These are phyloP conservation scores for Vitis hybrid DNA, from an alignment of 177 flowering plant species.

Conservation along the genomic window DNA sequence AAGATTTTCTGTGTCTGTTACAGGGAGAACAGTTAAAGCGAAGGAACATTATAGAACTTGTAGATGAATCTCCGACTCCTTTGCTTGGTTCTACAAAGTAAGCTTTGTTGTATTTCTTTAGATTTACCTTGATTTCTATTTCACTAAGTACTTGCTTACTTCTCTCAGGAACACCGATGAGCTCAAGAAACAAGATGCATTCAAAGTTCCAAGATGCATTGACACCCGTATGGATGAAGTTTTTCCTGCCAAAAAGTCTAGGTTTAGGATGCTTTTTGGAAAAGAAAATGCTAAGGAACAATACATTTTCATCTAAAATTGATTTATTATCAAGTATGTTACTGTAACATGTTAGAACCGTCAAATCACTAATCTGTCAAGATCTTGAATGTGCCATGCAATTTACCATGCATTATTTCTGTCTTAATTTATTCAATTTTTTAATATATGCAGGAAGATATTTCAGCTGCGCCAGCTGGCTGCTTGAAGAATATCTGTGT, in stretches of 20 bases:
- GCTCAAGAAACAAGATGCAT: slow-evolving; percentile 46
- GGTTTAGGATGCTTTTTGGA: slow-evolving; percentile 42
- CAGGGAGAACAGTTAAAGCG: slow-evolving; percentile 75
- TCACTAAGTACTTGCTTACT: slow-evolving; percentile 4
- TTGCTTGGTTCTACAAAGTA: slow-evolving; percentile 37
- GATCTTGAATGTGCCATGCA: not conserved
- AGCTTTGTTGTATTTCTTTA: not conserved
- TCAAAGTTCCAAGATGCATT: slow-evolving; percentile 59
- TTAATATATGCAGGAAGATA: slow-evolving; percentile 32
- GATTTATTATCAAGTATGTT: not conserved
- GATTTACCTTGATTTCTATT: not conserved
- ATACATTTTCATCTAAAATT: not conserved
- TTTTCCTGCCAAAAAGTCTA: slow-evolving; percentile 72
- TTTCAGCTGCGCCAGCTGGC: slow-evolving; percentile 24
- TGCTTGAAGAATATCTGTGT: slow-evolving; percentile 25
- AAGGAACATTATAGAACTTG: slow-evolving; percentile 29
- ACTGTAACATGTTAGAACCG: too few species aligned
- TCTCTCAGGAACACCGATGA: slow-evolving; percentile 25
- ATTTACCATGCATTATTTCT: not conserved
- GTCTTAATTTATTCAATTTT: not conserved
- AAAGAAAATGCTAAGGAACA: slow-evolving; percentile 70
- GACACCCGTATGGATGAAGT: slow-evolving; percentile 78
- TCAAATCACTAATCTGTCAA: not conserved
- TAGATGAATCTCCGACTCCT: slow-evolving; percentile 41
- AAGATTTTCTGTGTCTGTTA: slow-evolving; percentile 5